These are phyloP conservation scores for Lathyrus oleraceus DNA, from an alignment of 306 rosid species.

Conservation along the genomic window DNA sequence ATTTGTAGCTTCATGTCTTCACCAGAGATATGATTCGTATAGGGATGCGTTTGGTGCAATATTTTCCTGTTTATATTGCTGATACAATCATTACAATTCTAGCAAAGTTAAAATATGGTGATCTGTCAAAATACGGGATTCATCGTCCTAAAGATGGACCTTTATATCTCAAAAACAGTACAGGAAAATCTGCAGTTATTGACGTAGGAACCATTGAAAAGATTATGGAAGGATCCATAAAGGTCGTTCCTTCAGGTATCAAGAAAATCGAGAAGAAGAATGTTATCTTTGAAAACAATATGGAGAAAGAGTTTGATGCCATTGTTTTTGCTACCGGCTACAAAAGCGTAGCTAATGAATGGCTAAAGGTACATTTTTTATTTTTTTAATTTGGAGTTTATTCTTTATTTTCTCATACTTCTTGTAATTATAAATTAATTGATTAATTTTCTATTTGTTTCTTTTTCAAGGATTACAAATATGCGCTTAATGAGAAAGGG, in stretches of 20 bases:
- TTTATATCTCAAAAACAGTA: slow-evolving; percentile 33
- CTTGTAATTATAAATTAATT: not conserved
- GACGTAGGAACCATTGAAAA: slow-evolving; percentile 55
- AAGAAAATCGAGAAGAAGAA: slow-evolving; percentile 39
- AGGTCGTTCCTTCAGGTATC: slow-evolving; percentile 50
- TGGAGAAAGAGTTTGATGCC: slow-evolving; percentile 44
- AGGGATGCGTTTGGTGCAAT: slow-evolving; percentile 47
- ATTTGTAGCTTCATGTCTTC: slow-evolving; percentile 50
- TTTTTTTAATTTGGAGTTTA: slow-evolving; percentile 40
- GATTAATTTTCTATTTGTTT: not conserved
- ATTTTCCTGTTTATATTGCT: slow-evolving; percentile 28
- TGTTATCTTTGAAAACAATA: slow-evolving; percentile 43
- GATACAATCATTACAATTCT: slow-evolving; percentile 16
- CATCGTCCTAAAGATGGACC: slow-evolving; percentile 49
- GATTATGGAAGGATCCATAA: slow-evolving; percentile 43
- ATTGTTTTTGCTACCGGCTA: slow-evolving; percentile 74
- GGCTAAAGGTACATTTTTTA: slow-evolving; percentile 41
- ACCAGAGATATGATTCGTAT: slow-evolving; percentile 38
- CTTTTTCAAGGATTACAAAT: slow-evolving; percentile 41
- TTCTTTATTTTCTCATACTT: not conserved
- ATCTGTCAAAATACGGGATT: slow-evolving; percentile 46
- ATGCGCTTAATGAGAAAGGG: slow-evolving; percentile 46
- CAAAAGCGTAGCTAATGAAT: slow-evolving; percentile 41
- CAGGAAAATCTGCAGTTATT: slow-evolving; percentile 48
- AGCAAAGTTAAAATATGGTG: slow-evolving; percentile 32